A percentile compares a stretch with the other conserved stretches of the same genome.
Evolutionary conservation across 164 flowering plant species (phyloP).

Genomic region (Protea cynaroides): DNA sequence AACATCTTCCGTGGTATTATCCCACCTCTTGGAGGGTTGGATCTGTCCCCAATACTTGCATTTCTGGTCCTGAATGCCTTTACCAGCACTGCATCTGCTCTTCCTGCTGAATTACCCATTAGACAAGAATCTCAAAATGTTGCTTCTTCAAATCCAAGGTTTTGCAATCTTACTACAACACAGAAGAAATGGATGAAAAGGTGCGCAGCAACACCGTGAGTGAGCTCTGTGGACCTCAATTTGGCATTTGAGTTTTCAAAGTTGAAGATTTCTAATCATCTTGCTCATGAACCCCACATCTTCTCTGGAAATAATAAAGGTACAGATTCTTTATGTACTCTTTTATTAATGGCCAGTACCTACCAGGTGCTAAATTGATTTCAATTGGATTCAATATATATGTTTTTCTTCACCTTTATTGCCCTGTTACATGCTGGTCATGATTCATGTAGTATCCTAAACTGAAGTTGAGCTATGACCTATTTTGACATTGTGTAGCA

Average conservation of each 20-base stretch:
- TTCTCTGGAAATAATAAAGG: slow-evolving; percentile 2
- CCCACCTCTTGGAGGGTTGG: slow-evolving; percentile 94
- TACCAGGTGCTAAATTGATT: neutral
- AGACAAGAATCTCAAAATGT: slow-evolving; percentile 7
- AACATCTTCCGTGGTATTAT: slow-evolving; percentile 92
- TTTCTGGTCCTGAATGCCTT: slow-evolving; percentile 82
- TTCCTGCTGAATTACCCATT: slow-evolving; percentile 82
- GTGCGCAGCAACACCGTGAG: slow-evolving; percentile 8
- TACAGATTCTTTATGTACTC: slow-evolving; percentile 2
- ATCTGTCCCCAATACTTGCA: slow-evolving; percentile 86
- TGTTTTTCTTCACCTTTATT: neutral
- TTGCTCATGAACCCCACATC: slow-evolving; percentile 1
- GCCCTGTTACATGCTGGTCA: neutral
- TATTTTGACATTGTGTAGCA: too few relatives aligned
- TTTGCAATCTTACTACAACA: slow-evolving; percentile 18
- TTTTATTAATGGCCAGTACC: neutral
- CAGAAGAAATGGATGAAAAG: slow-evolving; percentile 27
- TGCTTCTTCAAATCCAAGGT: slow-evolving; percentile 11
- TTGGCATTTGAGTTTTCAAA: neutral
- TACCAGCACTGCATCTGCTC: slow-evolving; percentile 83
- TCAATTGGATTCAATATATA: neutral
- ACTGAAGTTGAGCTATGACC: neutral
- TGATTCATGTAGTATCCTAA: neutral
- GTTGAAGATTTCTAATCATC: neutral
- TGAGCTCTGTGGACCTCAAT: slow-evolving; percentile 6